Evolutionary conservation across 1,139 yeast genomes (phyloP), one percentile per base, ranked within the genome.

Genomic region (Candida labiduridarum): DNA sequence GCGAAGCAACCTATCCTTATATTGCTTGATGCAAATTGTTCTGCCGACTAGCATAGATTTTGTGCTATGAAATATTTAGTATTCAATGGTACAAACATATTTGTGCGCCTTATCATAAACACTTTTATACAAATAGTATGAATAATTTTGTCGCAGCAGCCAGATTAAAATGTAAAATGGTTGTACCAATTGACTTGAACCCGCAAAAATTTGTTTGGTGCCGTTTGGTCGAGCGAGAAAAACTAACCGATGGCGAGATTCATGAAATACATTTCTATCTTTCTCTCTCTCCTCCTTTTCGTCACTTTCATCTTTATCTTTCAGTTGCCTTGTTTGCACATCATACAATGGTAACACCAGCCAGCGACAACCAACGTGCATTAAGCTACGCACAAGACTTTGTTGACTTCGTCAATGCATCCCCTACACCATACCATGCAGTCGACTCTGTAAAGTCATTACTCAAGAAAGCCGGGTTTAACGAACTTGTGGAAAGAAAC

Each of bases 341-440:
- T 25, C 10, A 25, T 6, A 25, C 29, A 16, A 41, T 41, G 44
- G 27, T 29, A 14, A 16, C 44, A 30, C 14, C 44, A 29, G 8
- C 42, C 25, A 25, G 9, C 10, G 9, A 50, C 44, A 8, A 34
- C 44, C n/a, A 41, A 27, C 38, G 50, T 47, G 58, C 53, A 11
- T 51, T 56, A 42, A 58, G 68, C 45, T 68, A 72, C 49, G 86
- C 87, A 18, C 69, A 73, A 47, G 85, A 85, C 50, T 89, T 92
- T 62, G 74, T 92, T 49, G 79, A 83, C 52, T 94, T 87, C 64
- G 87, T 94, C 59, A 90, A 91, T 68, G 79, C 79, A 3, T 87
- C 96, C 0, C 98, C 97, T 29, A 87, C 98, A 0, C 98, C 99
- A 0, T 94, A 91, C 67, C 99, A 94, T 68, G 97, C 94, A 1